Evolutionary conservation across 352 stramenopile genomes (phyloP).

Genomic region (Peronospora destructor): DNA sequence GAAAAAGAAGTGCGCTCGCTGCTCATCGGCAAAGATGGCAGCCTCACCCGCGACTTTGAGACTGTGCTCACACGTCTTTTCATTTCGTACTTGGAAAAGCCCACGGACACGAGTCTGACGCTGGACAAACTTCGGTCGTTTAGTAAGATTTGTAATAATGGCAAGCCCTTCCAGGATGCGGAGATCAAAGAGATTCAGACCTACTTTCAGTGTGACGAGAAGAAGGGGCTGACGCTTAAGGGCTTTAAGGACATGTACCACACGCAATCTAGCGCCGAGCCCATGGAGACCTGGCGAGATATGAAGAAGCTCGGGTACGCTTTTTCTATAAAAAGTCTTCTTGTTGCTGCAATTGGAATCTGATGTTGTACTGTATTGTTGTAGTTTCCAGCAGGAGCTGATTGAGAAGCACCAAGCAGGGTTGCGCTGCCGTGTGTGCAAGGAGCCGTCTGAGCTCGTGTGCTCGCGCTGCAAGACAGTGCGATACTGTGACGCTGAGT

Average conservation of each 20-base stretch:
- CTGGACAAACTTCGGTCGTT: constrained; percentile 85
- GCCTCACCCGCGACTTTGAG: constrained; percentile 79
- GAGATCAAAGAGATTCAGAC: constrained; percentile 90
- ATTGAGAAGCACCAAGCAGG: constrained; percentile 63
- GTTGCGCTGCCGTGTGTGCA: constrained; percentile 78
- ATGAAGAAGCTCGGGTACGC: constrained; percentile 84
- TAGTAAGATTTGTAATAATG: constrained; percentile 86
- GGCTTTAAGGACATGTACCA: constrained; percentile 90
- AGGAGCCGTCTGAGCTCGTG: constrained; percentile 62
- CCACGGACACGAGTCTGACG: constrained; percentile 74
- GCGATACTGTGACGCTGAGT: constrained; percentile 81
- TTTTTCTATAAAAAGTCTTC: background rate
- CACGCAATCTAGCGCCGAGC: constrained; percentile 84
- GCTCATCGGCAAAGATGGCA: constrained; percentile 76
- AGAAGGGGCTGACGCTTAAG: constrained; percentile 85
- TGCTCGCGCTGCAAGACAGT: constrained; percentile 84
- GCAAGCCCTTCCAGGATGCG: constrained; percentile 80
- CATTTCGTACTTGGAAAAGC: constrained; percentile 75
- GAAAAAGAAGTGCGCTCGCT: constrained; percentile 81
- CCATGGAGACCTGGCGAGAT: constrained; percentile 85
- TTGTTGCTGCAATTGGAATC: constrained; percentile 3
- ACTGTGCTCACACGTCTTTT: constrained; percentile 80
- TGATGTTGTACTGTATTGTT: constrained; percentile 9
- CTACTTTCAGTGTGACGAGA: constrained; percentile 89
- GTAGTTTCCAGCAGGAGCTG: constrained; percentile 65